Evolutionary conservation across 2,329 filamentous ascomycete genomes (phyloP).

Genomic region (Tolypocladium amazonense): DNA sequence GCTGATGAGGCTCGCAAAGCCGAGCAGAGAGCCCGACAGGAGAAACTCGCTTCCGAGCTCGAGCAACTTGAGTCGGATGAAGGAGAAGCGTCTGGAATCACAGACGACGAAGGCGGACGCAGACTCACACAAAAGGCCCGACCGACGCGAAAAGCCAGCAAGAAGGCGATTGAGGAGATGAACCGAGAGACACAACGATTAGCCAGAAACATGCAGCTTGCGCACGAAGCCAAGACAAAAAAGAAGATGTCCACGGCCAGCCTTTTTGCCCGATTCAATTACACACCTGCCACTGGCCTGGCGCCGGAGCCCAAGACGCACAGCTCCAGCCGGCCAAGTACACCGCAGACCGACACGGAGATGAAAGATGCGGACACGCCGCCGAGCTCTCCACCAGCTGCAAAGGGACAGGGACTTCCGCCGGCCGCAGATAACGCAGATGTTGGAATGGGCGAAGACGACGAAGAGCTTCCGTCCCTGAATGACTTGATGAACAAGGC

Average conservation of each 20-base stretch:
- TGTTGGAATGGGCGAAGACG: slow-evolving; percentile 10
- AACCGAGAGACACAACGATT: slow-evolving; percentile 88
- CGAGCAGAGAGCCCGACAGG: slow-evolving; percentile 28
- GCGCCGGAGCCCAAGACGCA: slow-evolving; percentile 23
- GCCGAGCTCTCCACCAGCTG: slow-evolving; percentile 55
- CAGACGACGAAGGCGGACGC: slow-evolving; percentile 52
- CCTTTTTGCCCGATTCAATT: slow-evolving; percentile 78
- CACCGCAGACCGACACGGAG: slow-evolving; percentile 43
- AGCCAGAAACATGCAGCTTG: slow-evolving; percentile 79
- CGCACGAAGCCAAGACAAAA: slow-evolving; percentile 80
- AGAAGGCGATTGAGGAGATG: slow-evolving; percentile 92
- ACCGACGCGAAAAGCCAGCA: slow-evolving; percentile 77
- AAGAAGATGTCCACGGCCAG: slow-evolving; percentile 82
- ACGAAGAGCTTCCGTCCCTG: slow-evolving; percentile 25
- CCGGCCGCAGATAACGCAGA: slow-evolving; percentile 4
- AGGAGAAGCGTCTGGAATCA: slow-evolving; percentile 39
- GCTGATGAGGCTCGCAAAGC: slow-evolving; percentile 38
- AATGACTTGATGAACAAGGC: slow-evolving; percentile 22
- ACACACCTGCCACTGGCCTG: slow-evolving; percentile 33
- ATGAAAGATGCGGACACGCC: slow-evolving; percentile 49
- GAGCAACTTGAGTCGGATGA: slow-evolving; percentile 23
- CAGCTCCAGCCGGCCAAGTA: slow-evolving; percentile 46
- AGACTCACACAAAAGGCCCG: slow-evolving; percentile 59
- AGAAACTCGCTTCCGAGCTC: slow-evolving; percentile 23
- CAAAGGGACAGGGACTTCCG: slow-evolving; percentile 16